phyloP scores from a whole-genome alignment of 1,284 basidiomycete species.

The Apiotrichum gamsii region DNA sequence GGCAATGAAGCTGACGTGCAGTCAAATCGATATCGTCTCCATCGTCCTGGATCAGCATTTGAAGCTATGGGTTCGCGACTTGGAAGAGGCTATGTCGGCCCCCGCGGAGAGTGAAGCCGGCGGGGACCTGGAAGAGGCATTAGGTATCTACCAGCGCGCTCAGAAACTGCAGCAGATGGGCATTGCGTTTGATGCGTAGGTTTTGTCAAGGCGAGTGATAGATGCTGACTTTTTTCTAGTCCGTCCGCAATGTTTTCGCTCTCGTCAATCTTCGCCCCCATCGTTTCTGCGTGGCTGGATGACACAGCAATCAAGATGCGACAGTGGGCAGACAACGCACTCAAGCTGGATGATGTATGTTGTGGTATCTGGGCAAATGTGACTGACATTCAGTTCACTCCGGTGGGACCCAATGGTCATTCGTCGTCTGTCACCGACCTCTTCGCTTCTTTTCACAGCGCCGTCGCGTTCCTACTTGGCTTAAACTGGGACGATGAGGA shows the following conservation, averaged over 20 bases:
- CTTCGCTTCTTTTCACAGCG: constrained; percentile 87
- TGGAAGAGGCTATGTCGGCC: constrained; percentile 55
- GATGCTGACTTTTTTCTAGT: background rate
- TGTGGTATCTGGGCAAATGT: background rate
- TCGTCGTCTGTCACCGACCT: constrained; percentile 95
- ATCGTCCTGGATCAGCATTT: constrained; percentile 66
- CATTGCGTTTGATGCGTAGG: constrained; percentile 56
- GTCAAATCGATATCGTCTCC: constrained; percentile 71
- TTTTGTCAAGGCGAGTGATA: background rate
- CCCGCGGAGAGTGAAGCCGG: constrained; percentile 50
- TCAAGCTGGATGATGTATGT: constrained; percentile 74
- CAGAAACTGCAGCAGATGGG: constrained; percentile 63
- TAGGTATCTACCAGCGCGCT: constrained; percentile 67
- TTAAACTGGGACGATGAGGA: constrained; percentile 88
- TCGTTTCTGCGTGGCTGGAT: constrained; percentile 83
- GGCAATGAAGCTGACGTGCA: constrained; percentile 34
- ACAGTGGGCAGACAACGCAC: constrained; percentile 89
- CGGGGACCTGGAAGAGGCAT: constrained; percentile 80
- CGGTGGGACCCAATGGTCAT: constrained; percentile 74
- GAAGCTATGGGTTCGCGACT: constrained; percentile 68
- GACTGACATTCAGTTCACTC: constrained; percentile 58
- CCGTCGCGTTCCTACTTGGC: constrained; percentile 78
- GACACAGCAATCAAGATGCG: constrained; percentile 83
- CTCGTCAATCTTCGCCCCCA: constrained; percentile 74
- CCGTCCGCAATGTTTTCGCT: constrained; percentile 54